phyloP scores from a whole-genome alignment of 352 stramenopile genomes.

The Phytophthora tentaculata region DNA sequence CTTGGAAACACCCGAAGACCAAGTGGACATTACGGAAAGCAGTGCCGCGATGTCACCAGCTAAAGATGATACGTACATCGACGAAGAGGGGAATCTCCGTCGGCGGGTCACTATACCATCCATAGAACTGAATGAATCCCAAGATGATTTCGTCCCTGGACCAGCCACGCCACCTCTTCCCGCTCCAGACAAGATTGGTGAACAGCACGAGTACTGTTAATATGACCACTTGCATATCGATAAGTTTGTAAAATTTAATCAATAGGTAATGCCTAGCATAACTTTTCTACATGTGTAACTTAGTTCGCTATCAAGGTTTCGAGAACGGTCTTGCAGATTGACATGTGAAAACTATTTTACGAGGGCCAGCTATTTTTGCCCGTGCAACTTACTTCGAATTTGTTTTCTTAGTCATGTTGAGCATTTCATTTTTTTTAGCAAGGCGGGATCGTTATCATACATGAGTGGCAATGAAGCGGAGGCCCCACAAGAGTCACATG shows the following conservation, averaged over 20 bases:
- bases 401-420: background rate
- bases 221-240: too few relatives aligned
- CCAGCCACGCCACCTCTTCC: conserved; percentile 14
- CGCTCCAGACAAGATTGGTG: background rate
- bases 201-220: conserved; percentile 23
- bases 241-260: too few relatives aligned
- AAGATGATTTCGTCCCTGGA: conserved; percentile 5
- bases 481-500: background rate
- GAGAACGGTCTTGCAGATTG: too few relatives aligned
- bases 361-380: conserved; percentile 22
- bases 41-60: conserved; percentile 49
- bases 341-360: too few relatives aligned
- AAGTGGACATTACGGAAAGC: conserved; percentile 45
- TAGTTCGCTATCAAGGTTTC: too few relatives aligned
- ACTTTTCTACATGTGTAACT: too few relatives aligned
- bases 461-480: conserved; percentile 26
- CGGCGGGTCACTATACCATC: conserved; percentile 25
- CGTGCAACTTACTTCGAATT: background rate
- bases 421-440: background rate
- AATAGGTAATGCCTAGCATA: too few relatives aligned
- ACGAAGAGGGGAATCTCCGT: conserved; percentile 54
- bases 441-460: background rate
- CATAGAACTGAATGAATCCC: background rate
- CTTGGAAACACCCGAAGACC: conserved; percentile 2
- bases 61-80: conserved; percentile 50